A percentile compares a stretch with the other conserved stretches of the same genome.
phyloP scores from a whole-genome alignment of 2,329 filamentous ascomycete genomes.

The Talaromyces funiculosus region DNA sequence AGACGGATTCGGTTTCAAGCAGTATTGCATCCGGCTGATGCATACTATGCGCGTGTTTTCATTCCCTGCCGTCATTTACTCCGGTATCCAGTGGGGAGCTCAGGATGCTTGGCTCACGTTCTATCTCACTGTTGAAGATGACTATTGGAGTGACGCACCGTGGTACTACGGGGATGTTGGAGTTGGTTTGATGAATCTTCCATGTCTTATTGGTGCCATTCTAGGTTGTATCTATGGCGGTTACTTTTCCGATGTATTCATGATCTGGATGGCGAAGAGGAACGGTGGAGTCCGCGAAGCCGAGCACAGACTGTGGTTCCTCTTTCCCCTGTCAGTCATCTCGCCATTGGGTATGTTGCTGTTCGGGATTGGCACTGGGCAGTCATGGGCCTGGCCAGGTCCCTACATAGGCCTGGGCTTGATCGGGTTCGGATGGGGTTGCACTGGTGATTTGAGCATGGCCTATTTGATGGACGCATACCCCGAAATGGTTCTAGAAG shows the following conservation, averaged over 20 bases:
- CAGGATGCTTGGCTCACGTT: slow-evolving; percentile 58
- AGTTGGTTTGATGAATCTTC: slow-evolving; percentile 55
- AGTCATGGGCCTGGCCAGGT: slow-evolving; percentile 49
- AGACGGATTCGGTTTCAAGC: slow-evolving; percentile 48
- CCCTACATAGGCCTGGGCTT: slow-evolving; percentile 53
- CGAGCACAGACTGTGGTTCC: slow-evolving; percentile 50
- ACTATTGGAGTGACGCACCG: slow-evolving; percentile 49
- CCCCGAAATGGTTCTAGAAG: slow-evolving; percentile 53
- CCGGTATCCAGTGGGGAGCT: slow-evolving; percentile 55
- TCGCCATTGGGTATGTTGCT: slow-evolving; percentile 50
- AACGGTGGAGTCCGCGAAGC: slow-evolving; percentile 52
- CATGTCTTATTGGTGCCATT: slow-evolving; percentile 43
- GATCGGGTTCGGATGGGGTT: slow-evolving; percentile 57
- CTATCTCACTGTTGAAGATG: slow-evolving; percentile 54
- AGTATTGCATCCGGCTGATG: slow-evolving; percentile 50
- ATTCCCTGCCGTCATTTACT: slow-evolving; percentile 54
- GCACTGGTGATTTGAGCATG: slow-evolving; percentile 52
- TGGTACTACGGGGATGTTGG: slow-evolving; percentile 52
- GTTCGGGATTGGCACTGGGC: slow-evolving; percentile 49
- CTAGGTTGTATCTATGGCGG: slow-evolving; percentile 55
- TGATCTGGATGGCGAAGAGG: slow-evolving; percentile 50
- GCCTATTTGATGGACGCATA: slow-evolving; percentile 54
- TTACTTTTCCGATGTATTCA: slow-evolving; percentile 52
- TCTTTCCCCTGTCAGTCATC: slow-evolving; percentile 47
- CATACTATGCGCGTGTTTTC: slow-evolving; percentile 54